These are phyloP conservation scores for Bipolaris gigantea DNA, from an alignment of 2,329 filamentous ascomycete species.

Conservation along the genomic window DNA sequence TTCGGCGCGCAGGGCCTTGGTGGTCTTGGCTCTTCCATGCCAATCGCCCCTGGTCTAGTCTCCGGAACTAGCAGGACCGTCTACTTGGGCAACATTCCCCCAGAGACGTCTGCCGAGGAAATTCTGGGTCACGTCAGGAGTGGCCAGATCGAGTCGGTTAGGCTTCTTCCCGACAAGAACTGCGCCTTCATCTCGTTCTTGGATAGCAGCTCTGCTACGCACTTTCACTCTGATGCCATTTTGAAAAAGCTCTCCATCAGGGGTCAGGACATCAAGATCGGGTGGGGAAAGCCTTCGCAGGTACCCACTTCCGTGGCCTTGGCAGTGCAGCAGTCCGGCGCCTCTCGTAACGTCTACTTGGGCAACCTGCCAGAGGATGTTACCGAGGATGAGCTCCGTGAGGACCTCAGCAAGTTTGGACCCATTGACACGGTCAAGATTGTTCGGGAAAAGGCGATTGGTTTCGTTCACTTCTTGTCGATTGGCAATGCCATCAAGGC, in stretches of 20 bases:
- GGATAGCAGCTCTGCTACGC: constrained; percentile 94
- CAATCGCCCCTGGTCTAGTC: constrained; percentile 76
- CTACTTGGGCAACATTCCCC: constrained; percentile 97
- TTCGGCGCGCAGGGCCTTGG: constrained; percentile 62
- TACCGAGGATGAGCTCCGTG: constrained; percentile 85
- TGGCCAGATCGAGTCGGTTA: constrained; percentile 98
- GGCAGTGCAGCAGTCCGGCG: constrained; percentile 94
- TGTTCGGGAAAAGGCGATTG: constrained; percentile 96
- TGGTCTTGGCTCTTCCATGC: constrained; percentile 72
- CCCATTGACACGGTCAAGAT: constrained; percentile 97
- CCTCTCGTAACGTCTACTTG: constrained; percentile 94
- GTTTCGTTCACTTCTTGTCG: constrained; percentile 95
- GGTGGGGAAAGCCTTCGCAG: constrained; percentile 98
- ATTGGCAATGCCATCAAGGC: constrained; percentile 99
- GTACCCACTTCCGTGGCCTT: constrained; percentile 97
- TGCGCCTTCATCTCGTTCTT: constrained; percentile 99
- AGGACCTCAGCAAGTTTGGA: constrained; percentile 94
- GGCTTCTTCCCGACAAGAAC: constrained; percentile 97
- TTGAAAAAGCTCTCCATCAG: constrained; percentile 99
- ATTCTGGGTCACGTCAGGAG: constrained; percentile 95
- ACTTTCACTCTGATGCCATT: constrained; percentile 99
- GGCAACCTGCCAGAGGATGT: constrained; percentile 91
- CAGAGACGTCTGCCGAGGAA: constrained; percentile 94
- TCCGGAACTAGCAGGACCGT: constrained; percentile 94
- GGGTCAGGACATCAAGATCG: constrained; percentile 98